Percentiles rank a stretch among this genome's conserved stretches.
phyloP scores from a whole-genome alignment of 2,329 filamentous ascomycete genomes.

The Beauveria varroae region DNA sequence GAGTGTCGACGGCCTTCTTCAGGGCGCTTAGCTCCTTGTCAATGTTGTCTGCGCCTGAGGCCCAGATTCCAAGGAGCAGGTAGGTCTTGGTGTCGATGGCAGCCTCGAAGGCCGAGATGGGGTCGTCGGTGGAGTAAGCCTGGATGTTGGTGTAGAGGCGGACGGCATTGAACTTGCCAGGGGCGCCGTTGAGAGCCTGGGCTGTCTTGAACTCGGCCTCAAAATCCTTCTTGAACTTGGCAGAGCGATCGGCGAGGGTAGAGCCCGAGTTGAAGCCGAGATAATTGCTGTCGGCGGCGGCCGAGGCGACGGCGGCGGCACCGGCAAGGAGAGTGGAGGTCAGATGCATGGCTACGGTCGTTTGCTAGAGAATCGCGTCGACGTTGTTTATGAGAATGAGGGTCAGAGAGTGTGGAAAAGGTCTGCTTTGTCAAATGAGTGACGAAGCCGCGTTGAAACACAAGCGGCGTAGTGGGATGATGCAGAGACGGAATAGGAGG shows the following conservation, averaged over 20 bases:
- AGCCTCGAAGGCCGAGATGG: conserved; percentile 72
- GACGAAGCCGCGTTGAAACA: neutral
- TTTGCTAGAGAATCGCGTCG: neutral
- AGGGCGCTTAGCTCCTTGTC: conserved; percentile 54
- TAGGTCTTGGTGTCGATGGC: conserved; percentile 53
- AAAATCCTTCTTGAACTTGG: conserved; percentile 47
- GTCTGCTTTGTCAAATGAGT: conserved; percentile 1
- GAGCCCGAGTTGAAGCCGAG: conserved; percentile 48
- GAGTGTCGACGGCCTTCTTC: conserved; percentile 44
- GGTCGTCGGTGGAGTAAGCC: conserved; percentile 61
- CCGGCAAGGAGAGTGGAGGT: conserved; percentile 29
- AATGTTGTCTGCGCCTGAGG: conserved; percentile 47
- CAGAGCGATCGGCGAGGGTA: conserved; percentile 37
- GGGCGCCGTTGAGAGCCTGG: conserved; percentile 34
- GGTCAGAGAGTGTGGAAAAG: neutral
- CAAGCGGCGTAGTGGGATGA: conserved; percentile 3
- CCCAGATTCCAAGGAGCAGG: conserved; percentile 60
- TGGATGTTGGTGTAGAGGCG: conserved; percentile 63
- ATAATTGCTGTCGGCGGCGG: conserved; percentile 38
- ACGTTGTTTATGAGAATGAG: neutral
- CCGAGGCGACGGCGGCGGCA: conserved; percentile 28
- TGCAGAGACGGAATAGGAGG: neutral
- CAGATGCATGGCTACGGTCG: conserved; percentile 31
- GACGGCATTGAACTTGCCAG: conserved; percentile 49
- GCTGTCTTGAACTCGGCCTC: conserved; percentile 34